Percentiles rank a stretch among this genome's conserved stretches.
Conservation (phyloP, 2,329 filamentous ascomycete species). For the Exophiala viscosa region DNA sequence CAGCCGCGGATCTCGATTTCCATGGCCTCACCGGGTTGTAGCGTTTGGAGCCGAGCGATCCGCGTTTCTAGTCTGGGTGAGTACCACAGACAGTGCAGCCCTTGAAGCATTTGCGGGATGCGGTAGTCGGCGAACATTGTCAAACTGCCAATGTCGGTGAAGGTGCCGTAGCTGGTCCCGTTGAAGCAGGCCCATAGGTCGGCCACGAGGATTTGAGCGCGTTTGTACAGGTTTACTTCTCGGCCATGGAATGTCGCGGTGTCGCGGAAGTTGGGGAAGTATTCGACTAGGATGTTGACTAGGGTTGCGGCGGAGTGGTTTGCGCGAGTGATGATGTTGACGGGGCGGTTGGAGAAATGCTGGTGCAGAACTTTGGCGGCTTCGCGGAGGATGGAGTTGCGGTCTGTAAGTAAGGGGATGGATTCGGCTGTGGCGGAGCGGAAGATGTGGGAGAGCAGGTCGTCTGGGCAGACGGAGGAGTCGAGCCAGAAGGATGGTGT, state of each 20-base stretch:
- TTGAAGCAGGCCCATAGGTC: slow-evolving; percentile 96
- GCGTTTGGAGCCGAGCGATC: slow-evolving; percentile 60
- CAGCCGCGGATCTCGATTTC: slow-evolving; percentile 88
- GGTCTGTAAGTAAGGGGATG: slow-evolving; percentile 77
- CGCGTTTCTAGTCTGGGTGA: slow-evolving; percentile 72
- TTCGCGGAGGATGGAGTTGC: slow-evolving; percentile 75
- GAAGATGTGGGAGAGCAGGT: slow-evolving; percentile 73
- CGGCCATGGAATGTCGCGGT: slow-evolving; percentile 71
- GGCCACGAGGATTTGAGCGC: slow-evolving; percentile 92
- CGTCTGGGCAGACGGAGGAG: slow-evolving; percentile 70
- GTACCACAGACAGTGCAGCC: slow-evolving; percentile 77
- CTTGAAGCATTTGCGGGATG: slow-evolving; percentile 86
- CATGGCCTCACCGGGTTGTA: slow-evolving; percentile 70
- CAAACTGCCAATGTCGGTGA: slow-evolving; percentile 79
- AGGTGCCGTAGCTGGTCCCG: slow-evolving; percentile 71
- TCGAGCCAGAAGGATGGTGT: slow-evolving; percentile 82
- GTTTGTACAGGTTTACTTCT: slow-evolving; percentile 79
- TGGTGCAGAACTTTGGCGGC: slow-evolving; percentile 76
- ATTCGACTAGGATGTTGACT: slow-evolving; percentile 77
- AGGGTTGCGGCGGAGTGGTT: slow-evolving; percentile 75
- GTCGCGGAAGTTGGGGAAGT: slow-evolving; percentile 76
- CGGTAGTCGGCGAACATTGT: slow-evolving; percentile 99
- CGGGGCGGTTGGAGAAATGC: slow-evolving; percentile 72
- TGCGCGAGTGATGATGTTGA: slow-evolving; percentile 69
- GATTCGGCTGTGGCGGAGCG: slow-evolving; percentile 79